Evolutionary conservation across 495 filamentous ascomycete genomes (phyloP).

Genomic region (Cercophora newfieldiana): DNA sequence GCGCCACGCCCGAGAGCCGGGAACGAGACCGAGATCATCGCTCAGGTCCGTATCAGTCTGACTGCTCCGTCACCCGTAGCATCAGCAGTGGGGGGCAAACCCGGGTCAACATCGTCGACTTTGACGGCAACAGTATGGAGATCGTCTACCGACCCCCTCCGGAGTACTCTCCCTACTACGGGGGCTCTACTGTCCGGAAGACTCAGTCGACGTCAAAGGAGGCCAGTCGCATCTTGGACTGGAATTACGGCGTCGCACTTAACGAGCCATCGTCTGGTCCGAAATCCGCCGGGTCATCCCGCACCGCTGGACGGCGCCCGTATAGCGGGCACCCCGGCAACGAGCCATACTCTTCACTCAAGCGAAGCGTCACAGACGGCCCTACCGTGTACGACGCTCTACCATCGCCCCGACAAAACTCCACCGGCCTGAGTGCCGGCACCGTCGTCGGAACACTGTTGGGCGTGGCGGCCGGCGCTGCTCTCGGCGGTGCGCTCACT

Average conservation of each 20-base stretch:
- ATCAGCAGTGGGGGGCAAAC: constrained; percentile 31
- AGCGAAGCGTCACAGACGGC: constrained; percentile 38
- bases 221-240: constrained; percentile 49
- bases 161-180: constrained; percentile 34
- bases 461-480: constrained; percentile 66
- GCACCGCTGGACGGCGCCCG: constrained; percentile 28
- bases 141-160: constrained; percentile 41
- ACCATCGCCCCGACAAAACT: constrained; percentile 36
- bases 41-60: constrained; percentile 16
- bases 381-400: constrained; percentile 35
- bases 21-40: constrained; percentile 23
- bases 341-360: constrained; percentile 31
- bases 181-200: constrained; percentile 35
- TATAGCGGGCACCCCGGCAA: constrained; percentile 18
- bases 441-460: constrained; percentile 61
- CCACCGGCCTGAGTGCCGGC: constrained; percentile 40
- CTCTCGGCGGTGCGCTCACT: constrained; percentile 70
- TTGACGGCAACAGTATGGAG: constrained; percentile 55
- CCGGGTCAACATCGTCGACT: constrained; percentile 43
- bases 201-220: constrained; percentile 43
- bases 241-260: constrained; percentile 49
- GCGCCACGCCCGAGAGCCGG: constrained; percentile 39
- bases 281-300: constrained; percentile 25
- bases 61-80: constrained; percentile 22
- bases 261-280: constrained; percentile 17